These are phyloP conservation scores for Scheffersomyces segobiensis DNA, from an alignment of 1,139 yeast species.

Conservation along the genomic window DNA sequence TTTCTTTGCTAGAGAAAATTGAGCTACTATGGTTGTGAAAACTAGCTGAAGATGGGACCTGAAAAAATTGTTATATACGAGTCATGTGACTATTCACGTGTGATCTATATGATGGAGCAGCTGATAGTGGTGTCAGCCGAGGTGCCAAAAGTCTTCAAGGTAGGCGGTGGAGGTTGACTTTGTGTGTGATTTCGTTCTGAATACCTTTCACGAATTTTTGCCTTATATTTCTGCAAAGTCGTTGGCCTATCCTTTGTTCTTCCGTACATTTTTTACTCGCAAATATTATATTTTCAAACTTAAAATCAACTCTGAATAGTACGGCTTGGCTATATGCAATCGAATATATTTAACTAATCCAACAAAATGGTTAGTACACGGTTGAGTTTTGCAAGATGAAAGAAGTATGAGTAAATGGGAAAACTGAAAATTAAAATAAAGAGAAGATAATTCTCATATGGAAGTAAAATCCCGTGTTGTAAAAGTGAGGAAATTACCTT, in stretches of 20 bases:
- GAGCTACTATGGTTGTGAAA: background rate
- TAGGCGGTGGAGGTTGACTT: background rate
- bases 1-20: background rate
- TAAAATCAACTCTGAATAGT: background rate
- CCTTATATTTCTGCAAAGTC: background rate
- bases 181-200: background rate
- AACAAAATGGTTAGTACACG: no score
- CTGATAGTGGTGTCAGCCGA: background rate
- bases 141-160: no score
- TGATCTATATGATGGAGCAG: background rate
- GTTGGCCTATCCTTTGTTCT: background rate
- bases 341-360: background rate
- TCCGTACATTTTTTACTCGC: background rate
- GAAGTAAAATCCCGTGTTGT: no score
- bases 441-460: no score
- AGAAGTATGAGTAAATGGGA: no score
- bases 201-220: background rate
- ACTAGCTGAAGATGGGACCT: background rate
- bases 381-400: no score
- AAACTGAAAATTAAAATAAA: no score
- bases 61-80: background rate
- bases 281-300: no score
- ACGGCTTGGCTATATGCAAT: background rate
- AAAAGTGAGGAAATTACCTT: no score
- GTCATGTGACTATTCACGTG: background rate